Base-by-base conservation (phyloP, 257 asterid species). In the Fraxinus excelsior region DNA sequence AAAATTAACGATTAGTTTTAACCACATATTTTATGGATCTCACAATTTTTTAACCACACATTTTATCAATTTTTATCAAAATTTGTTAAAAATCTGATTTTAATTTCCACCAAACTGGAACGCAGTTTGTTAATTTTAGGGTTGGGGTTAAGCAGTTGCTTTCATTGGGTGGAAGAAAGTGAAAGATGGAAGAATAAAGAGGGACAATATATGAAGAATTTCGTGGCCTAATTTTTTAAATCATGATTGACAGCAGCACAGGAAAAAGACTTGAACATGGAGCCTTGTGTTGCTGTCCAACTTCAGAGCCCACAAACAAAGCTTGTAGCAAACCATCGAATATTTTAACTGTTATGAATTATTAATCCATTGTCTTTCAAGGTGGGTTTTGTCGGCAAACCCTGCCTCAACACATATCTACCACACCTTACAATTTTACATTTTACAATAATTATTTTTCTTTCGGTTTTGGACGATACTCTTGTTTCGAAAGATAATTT, bases 91-190 rank as follows among this genome's bases (percentile, higher is more conserved):
- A 31, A 31, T 0, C 5, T 31, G 34, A 31, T 31, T 31, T 31
- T 31, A 31, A 3, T 31, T 31, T 3, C 34, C 5, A 31, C 34
- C 34, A 31, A 31, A 1, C 34, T 31, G 34, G 4, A 31, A 31
- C 9, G 14, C 11, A 40, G 46, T 10, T 40, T 62, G 34, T 62
- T 40, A 3, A 62, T 10, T 0, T 11, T 10, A 23, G 34, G 35
- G 31, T 25, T 26, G 34, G 68, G 68, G 68, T 62, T 62, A 26
- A 62, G 68, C 32, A 25, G 68, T 62, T 26, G 68, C 68, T 62
- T 62, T 62, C 68, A 62, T 25, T 25, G 68, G 68, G 34, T 26
- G 18, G 35, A 62, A 25, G 68, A 62, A 62, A 62, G 68, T 10
- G 68, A 25, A 62, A 62, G 5, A 62, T 62, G 35, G 32, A 62